Percentiles rank a stretch among this genome's conserved stretches.
These are phyloP conservation scores for Remersonia thermophila DNA, from an alignment of 2,329 filamentous ascomycete species.

Conservation along the genomic window DNA sequence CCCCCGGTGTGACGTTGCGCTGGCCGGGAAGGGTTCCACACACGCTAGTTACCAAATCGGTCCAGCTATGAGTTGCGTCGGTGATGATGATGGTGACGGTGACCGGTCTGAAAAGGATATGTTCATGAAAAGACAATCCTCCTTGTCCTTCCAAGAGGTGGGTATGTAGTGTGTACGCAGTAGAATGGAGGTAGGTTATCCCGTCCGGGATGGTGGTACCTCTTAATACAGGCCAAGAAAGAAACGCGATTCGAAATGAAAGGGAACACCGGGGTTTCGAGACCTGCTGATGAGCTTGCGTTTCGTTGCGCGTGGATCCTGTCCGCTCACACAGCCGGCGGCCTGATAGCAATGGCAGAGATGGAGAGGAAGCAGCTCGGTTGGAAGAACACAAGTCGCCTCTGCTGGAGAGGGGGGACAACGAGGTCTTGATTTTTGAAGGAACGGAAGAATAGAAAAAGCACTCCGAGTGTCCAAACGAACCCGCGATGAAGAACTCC, in stretches of 20 bases:
- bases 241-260: slow-evolving; percentile 3
- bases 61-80: slow-evolving; percentile 2
- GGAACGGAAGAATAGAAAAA: slow-evolving; percentile 13
- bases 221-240: slow-evolving; percentile 3
- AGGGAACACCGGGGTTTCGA: slow-evolving; percentile 1
- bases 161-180: too few relatives aligned
- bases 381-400: too few relatives aligned
- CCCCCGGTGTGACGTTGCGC: slow-evolving; percentile 12
- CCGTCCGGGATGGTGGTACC: too few relatives aligned
- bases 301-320: slow-evolving; percentile 7
- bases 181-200: too few relatives aligned
- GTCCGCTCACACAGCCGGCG: too few relatives aligned
- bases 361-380: too few relatives aligned
- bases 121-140: neutral
- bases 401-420: too few relatives aligned
- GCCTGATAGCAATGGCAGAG: too few relatives aligned
- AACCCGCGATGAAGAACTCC: slow-evolving; percentile 15
- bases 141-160: neutral
- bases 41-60: slow-evolving; percentile 7
- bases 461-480: slow-evolving; percentile 14
- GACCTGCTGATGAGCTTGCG: neutral
- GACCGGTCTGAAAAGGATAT: neutral
- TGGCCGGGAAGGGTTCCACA: slow-evolving; percentile 2
- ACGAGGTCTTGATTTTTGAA: too few relatives aligned
- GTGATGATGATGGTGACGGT: slow-evolving; percentile 7